Percentiles rank a stretch among this genome's conserved stretches.
These are phyloP conservation scores for Leccinellum albellum DNA, from an alignment of 768 basidiomycete genomes.

Conservation along the genomic window DNA sequence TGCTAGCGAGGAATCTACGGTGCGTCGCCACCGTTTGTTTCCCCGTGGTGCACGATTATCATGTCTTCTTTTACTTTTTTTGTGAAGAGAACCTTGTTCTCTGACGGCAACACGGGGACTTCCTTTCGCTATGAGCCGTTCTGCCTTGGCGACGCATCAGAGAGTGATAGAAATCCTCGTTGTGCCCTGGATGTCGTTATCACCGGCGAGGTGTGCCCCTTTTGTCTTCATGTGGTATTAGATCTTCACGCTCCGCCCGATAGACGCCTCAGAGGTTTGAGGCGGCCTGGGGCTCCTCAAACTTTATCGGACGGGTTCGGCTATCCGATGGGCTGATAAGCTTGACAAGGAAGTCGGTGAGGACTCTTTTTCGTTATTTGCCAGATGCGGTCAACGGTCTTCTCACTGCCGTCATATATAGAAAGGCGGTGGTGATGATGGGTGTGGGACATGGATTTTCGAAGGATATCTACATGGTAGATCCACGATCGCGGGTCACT, in stretches of 20 bases:
- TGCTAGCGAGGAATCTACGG: conserved; percentile 22
- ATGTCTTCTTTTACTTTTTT: conserved; percentile 8
- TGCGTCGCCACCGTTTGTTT: conserved; percentile 14
- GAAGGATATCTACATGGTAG: conserved; percentile 51
- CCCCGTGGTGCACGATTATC: conserved; percentile 18
- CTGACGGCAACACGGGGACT: conserved; percentile 24
- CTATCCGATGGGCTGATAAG: conserved; percentile 54
- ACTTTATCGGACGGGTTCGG: conserved; percentile 54
- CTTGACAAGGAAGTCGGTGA: conserved; percentile 59
- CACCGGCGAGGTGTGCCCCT: conserved; percentile 29
- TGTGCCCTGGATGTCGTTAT: conserved; percentile 36
- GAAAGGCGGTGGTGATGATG: conserved; percentile 39
- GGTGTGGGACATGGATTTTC: conserved; percentile 52
- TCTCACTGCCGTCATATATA: conserved; percentile 19
- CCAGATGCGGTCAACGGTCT: background rate
- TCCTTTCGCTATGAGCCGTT: conserved; percentile 31
- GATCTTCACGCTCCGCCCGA: conserved; percentile 20
- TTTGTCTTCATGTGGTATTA: conserved; percentile 18
- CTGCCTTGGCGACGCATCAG: conserved; percentile 26
- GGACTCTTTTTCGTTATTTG: conserved; percentile 17
- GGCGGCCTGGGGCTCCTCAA: conserved; percentile 64
- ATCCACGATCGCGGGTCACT: conserved; percentile 50
- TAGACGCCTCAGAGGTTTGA: conserved; percentile 55
- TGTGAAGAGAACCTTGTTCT: conserved; percentile 23
- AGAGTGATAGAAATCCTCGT: conserved; percentile 26